phyloP scores from a whole-genome alignment of 441 rosid species.

The Euphorbia schlechtendalii region DNA sequence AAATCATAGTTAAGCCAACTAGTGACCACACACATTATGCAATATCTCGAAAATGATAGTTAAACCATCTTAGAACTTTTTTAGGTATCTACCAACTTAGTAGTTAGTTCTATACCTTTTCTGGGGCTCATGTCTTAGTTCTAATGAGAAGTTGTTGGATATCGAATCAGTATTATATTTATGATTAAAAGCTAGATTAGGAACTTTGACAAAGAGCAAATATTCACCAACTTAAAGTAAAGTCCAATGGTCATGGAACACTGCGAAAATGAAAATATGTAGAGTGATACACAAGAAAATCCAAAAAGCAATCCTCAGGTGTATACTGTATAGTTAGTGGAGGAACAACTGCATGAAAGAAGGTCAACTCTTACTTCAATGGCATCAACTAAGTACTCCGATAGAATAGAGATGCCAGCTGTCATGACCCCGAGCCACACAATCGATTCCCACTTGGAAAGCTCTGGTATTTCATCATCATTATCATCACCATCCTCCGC shows the following conservation, averaged over 20 bases:
- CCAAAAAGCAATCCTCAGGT: not conserved
- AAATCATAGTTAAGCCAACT: too few species aligned
- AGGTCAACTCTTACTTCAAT: conserved; percentile 40
- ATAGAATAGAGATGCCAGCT: conserved; percentile 81
- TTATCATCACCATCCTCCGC: conserved; percentile 44
- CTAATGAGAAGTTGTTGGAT: not conserved
- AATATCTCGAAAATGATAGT: too few species aligned
- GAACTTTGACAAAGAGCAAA: not conserved
- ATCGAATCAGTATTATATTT: not conserved
- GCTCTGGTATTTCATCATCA: conserved; percentile 59
- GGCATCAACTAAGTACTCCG: conserved; percentile 94
- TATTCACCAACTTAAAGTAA: not conserved
- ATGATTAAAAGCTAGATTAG: not conserved
- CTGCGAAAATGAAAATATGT: not conserved
- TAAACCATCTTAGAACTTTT: too few species aligned
- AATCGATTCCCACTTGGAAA: conserved; percentile 75
- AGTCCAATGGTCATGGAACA: not conserved
- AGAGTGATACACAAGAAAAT: too few species aligned
- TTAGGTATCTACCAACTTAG: not conserved
- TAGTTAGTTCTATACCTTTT: not conserved
- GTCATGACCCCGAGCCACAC: conserved; percentile 89
- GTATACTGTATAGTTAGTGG: not conserved
- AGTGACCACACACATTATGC: too few species aligned
- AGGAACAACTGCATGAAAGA: not conserved
- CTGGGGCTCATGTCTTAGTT: not conserved